Base-by-base conservation (phyloP, 495 filamentous ascomycete genomes). In the Cryomyces antarcticus region DNA sequence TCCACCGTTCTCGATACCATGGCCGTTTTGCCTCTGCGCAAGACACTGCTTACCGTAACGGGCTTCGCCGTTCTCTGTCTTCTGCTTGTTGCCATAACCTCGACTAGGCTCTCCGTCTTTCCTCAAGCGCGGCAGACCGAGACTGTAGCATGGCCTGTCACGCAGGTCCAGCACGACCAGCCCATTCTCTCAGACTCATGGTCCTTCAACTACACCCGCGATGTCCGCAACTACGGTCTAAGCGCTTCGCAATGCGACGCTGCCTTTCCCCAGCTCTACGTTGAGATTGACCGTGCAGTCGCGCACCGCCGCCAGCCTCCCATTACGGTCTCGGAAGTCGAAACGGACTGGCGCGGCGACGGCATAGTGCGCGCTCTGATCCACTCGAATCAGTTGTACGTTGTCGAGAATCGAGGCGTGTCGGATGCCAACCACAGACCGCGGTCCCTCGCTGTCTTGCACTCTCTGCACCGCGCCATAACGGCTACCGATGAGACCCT, bases 281-380 rank as follows among this genome's bases (percentile, higher is more conserved):
- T 41, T 27, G 52, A 54, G 28, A 44, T 56, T 10, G 46, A 52
- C 31, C 44, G 52, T 27, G 52, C 49, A 2, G 48, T 46, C 5
- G 44, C 30, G n/a, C 48, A 41, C 30, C 39, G 53, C 35, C 31
- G 38, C 13, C 17, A 38, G 10, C 29, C 36, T 0, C 48, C 50
- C 28, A 37, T 55, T 13, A 51, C 50, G 3, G 2, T 43, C 7
- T 43, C 44, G 17, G 44, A 49, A 5, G 37, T 55, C 17, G 52
- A 55, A 9, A 27, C 31, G 28, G 28, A 13, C 6, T 49, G 46
- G 49, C 38, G 38, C n/a, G 44, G 30, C 7, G 43, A 48, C 27
- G 51, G 52, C 39, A 43, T 51, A n/a, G 38, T 51, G 10, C 41
- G 51, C 10, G 47, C 45, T 9, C 42, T 53, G 47, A 53, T 49